A percentile compares a stretch with the other conserved stretches of the same genome.
phyloP scores from a whole-genome alignment of 1,284 basidiomycete species.

The Bjerkandera adusta region DNA sequence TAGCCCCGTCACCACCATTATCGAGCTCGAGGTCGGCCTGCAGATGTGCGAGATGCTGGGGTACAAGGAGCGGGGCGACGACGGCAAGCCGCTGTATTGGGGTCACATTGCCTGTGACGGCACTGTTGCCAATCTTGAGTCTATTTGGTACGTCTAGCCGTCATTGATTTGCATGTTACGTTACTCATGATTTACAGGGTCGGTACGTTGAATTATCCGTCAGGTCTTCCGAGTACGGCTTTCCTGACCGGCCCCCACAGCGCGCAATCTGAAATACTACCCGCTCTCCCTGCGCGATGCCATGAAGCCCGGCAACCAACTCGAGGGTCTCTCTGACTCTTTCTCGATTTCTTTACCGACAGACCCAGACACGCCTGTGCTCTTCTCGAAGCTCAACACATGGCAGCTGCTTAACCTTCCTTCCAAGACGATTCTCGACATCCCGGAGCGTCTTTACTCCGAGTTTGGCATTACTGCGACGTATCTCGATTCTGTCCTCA shows the following conservation, averaged over 20 bases:
- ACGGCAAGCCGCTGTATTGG: constrained; percentile 30
- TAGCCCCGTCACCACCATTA: constrained; percentile 37
- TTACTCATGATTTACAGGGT: not conserved
- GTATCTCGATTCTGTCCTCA: constrained; percentile 25
- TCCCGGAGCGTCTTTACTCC: constrained; percentile 26
- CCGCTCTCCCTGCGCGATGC: constrained; percentile 35
- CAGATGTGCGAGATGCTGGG: constrained; percentile 43
- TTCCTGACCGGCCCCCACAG: no score
- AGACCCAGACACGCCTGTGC: constrained; percentile 19
- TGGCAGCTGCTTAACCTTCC: constrained; percentile 37
- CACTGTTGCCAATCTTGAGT: constrained; percentile 45
- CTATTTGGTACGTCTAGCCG: constrained; percentile 39
- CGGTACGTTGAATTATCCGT: no score
- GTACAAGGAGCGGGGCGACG: constrained; percentile 22
- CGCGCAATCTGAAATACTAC: constrained; percentile 41
- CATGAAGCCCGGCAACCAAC: constrained; percentile 24
- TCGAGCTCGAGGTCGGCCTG: constrained; percentile 41
- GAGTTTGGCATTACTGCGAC: constrained; percentile 29
- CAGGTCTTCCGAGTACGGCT: no score
- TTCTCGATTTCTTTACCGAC: constrained; percentile 29
- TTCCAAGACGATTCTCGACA: constrained; percentile 25
- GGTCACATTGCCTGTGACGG: constrained; percentile 46
- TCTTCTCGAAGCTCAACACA: constrained; percentile 24
- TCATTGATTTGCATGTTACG: not conserved
- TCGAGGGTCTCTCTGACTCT: constrained; percentile 29